A percentile compares a stretch with the other conserved stretches of the same genome.
Conservation (phyloP, 768 basidiomycete genomes). For the Gymnopilus junonius region DNA sequence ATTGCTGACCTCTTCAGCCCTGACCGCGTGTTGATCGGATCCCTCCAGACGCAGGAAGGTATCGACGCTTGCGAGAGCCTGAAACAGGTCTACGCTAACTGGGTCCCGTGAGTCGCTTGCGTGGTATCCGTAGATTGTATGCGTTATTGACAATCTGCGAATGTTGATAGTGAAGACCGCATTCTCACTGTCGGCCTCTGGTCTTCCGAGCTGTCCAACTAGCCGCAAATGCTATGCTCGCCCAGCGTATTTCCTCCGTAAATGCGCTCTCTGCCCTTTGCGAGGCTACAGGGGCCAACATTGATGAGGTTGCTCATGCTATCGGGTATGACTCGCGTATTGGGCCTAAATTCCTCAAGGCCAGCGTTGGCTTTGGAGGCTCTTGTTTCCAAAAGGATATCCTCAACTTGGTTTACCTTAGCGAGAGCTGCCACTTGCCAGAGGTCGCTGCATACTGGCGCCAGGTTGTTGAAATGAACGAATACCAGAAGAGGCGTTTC, state of each 20-base stretch:
- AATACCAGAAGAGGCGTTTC: slow-evolving; percentile 97
- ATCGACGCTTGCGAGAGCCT: slow-evolving; percentile 79
- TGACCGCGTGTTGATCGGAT: slow-evolving; percentile 97
- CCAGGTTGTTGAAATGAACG: slow-evolving; percentile 97
- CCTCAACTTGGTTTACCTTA: slow-evolving; percentile 97
- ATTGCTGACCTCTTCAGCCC: slow-evolving; percentile 87
- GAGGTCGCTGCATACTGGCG: slow-evolving; percentile 98
- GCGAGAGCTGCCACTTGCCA: slow-evolving; percentile 91
- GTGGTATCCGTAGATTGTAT: neutral
- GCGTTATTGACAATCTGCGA: neutral
- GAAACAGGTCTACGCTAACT: slow-evolving; percentile 87
- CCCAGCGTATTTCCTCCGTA: slow-evolving; percentile 97
- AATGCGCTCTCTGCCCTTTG: slow-evolving; percentile 99
- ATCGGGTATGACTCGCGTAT: slow-evolving; percentile 93
- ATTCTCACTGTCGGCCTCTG: slow-evolving; percentile 96
- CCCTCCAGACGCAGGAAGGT: slow-evolving; percentile 88
- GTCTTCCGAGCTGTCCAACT: slow-evolving; percentile 99
- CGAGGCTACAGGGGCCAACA: slow-evolving; percentile 98
- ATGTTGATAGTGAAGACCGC: slow-evolving; percentile 56
- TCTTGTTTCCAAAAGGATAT: slow-evolving; percentile 99
- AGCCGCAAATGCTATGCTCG: slow-evolving; percentile 99
- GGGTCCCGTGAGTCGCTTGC: slow-evolving; percentile 80
- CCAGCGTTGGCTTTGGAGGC: slow-evolving; percentile 96
- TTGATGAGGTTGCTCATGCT: slow-evolving; percentile 95
- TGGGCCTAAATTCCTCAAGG: slow-evolving; percentile 94